A percentile compares a stretch with the other conserved stretches of the same genome.
These are phyloP conservation scores for Pythium aphanidermatum DNA, from an alignment of 352 stramenopile genomes.

Conservation along the genomic window DNA sequence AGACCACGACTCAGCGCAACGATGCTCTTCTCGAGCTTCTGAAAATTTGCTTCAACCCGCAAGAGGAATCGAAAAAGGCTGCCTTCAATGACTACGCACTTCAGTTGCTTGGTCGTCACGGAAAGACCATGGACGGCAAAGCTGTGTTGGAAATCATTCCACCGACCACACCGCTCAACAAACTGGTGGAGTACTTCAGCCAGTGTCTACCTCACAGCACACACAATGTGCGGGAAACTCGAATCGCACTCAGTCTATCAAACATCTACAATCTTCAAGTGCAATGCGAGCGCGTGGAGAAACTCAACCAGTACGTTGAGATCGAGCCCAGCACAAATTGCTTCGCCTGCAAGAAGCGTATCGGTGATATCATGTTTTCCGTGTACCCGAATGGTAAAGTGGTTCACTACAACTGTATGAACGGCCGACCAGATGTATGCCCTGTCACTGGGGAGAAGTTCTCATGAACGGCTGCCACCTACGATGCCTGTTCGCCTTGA, in stretches of 20 bases:
- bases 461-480: conserved; percentile 30
- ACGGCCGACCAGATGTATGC: conserved; percentile 74
- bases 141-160: conserved; percentile 64
- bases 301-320: conserved; percentile 70
- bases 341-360: conserved; percentile 80
- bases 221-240: conserved; percentile 78
- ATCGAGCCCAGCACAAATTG: conserved; percentile 77
- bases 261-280: conserved; percentile 90
- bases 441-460: conserved; percentile 80
- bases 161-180: conserved; percentile 58
- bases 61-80: conserved; percentile 73
- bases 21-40: conserved; percentile 69
- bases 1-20: conserved; percentile 60
- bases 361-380: conserved; percentile 84
- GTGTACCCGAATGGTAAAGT: conserved; percentile 84
- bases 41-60: conserved; percentile 74
- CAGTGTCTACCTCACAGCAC: conserved; percentile 72
- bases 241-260: conserved; percentile 73
- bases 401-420: conserved; percentile 87
- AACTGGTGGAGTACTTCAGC: conserved; percentile 82
- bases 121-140: conserved; percentile 71
- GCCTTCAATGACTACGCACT: conserved; percentile 78
- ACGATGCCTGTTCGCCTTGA: no score
- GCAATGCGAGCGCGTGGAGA: conserved; percentile 80
- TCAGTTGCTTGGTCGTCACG: conserved; percentile 68